These are phyloP conservation scores for Trypanosoma vivax DNA, from an alignment of 208 protist species.

Conservation along the genomic window DNA sequence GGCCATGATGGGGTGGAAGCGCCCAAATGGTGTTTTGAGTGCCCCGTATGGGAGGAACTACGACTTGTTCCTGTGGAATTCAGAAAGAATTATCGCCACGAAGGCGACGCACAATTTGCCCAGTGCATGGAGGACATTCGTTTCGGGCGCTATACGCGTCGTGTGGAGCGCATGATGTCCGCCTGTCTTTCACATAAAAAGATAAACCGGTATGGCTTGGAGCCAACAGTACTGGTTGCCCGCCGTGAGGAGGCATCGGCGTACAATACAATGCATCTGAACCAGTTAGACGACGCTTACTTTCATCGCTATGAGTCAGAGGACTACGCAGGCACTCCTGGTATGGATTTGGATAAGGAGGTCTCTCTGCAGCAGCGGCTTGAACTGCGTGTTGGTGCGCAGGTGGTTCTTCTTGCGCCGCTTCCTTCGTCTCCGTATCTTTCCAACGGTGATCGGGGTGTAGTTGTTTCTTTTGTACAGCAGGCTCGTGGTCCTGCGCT, in stretches of 20 bases:
- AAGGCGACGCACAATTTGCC: constrained; percentile 27
- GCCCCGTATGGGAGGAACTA: constrained; percentile 31
- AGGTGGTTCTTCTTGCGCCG: constrained; percentile 61
- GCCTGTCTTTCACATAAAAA: constrained; percentile 30
- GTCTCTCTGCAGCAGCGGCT: constrained; percentile 40
- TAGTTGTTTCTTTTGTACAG: constrained; percentile 23
- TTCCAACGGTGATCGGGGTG: constrained; percentile 27
- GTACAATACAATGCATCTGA: constrained; percentile 43
- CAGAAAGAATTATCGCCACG: constrained; percentile 30
- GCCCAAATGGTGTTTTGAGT: constrained; percentile 49
- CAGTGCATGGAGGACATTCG: constrained; percentile 49
- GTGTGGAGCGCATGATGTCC: constrained; percentile 34
- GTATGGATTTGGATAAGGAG: constrained; percentile 48
- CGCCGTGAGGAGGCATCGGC: constrained; percentile 38
- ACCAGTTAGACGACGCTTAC: constrained; percentile 24
- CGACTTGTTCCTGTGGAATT: constrained; percentile 38
- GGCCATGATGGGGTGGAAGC: constrained; percentile 23
- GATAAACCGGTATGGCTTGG: constrained; percentile 27
- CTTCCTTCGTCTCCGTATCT: constrained; percentile 32
- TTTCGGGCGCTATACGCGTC: constrained; percentile 39
- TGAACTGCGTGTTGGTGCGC: constrained; percentile 56
- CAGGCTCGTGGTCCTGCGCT: constrained; percentile 11
- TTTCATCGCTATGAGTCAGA: constrained; percentile 66
- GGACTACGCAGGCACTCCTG: constrained; percentile 61
- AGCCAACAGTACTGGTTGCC: constrained; percentile 44